Evolutionary conservation across 192 early-diverging fungal genomes (phyloP).

Genomic region (Podila horticola): DNA sequence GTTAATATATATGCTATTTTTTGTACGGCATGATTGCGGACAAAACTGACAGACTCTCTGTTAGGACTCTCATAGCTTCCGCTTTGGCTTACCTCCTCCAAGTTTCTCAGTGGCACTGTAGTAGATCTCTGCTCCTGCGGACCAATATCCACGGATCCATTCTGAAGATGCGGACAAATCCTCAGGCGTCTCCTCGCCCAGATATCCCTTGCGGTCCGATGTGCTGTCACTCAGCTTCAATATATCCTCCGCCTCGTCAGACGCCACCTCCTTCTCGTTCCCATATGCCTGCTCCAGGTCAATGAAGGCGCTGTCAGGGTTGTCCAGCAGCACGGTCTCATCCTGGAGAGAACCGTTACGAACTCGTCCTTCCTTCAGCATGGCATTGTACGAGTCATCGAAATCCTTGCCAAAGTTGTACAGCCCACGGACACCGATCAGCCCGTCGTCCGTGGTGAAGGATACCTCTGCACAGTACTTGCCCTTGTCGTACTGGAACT

Average conservation of each 20-base stretch:
- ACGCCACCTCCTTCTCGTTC: conserved; percentile 7
- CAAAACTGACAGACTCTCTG: conserved; percentile 16
- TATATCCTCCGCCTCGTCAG: neutral
- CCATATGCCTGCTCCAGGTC: conserved; percentile 63
- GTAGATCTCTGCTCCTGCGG: conserved; percentile 78
- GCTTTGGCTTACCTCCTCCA: conserved; percentile 91
- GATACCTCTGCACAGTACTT: conserved; percentile 83
- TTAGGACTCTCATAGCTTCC: conserved; percentile 20
- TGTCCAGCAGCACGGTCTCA: conserved; percentile 20
- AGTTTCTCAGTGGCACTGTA: conserved; percentile 83
- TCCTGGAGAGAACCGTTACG: conserved; percentile 4
- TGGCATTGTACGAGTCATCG: conserved; percentile 27
- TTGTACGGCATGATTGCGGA: neutral
- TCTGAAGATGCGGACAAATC: conserved; percentile 22
- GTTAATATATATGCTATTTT: neutral
- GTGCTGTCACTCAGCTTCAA: neutral
- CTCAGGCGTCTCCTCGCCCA: conserved; percentile 28
- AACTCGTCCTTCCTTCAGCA: conserved; percentile 25
- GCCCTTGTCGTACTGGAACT: conserved; percentile 74
- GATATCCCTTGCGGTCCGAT: conserved; percentile 11
- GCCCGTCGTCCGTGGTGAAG: conserved; percentile 78
- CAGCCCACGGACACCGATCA: conserved; percentile 85
- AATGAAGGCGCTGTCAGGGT: conserved; percentile 52
- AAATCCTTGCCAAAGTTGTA: conserved; percentile 74
- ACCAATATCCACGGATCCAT: conserved; percentile 63